Percentiles rank a stretch among this genome's conserved stretches.
phyloP scores from a whole-genome alignment of 176 grass and related monocot species.

The Alopecurus myosuroides region DNA sequence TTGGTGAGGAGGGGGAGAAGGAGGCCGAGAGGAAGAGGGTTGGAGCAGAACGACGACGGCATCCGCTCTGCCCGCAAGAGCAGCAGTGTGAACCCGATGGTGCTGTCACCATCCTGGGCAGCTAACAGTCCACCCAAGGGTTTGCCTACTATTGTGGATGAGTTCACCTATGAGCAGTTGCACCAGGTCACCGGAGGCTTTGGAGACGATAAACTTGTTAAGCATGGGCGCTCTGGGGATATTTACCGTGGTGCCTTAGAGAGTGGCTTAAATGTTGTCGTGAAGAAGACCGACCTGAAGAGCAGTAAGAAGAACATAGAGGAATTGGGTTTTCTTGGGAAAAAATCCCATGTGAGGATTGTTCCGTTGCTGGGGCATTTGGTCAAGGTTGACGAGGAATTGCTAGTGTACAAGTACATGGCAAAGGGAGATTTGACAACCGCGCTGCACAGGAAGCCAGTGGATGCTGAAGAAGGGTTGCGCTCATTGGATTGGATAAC shows the following conservation, averaged over 20 bases:
- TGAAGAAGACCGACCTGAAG: conserved; percentile 56
- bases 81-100: conserved; percentile 48
- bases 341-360: conserved; percentile 48
- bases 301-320: conserved; percentile 34
- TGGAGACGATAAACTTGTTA: conserved; percentile 53
- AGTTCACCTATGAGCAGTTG: conserved; percentile 71
- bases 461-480: conserved; percentile 38
- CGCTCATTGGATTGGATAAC: conserved; percentile 94
- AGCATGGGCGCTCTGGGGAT: conserved; percentile 63
- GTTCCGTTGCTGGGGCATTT: conserved; percentile 68
- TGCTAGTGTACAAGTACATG: conserved; percentile 77
- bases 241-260: conserved; percentile 66
- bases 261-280: conserved; percentile 53
- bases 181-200: conserved; percentile 52
- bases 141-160: conserved; percentile 23
- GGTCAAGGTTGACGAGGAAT: conserved; percentile 46
- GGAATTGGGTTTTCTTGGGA: conserved; percentile 54
- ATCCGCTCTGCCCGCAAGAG: conserved; percentile 45
- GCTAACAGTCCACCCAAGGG: conserved; percentile 24
- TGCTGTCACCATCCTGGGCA: conserved; percentile 30
- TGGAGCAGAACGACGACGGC: conserved; percentile 42
- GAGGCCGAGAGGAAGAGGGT: conserved; percentile 19
- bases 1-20: conserved; percentile 25
- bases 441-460: conserved; percentile 55
- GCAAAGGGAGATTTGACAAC: conserved; percentile 66